A percentile compares a stretch with the other conserved stretches of the same genome.
Conservation (phyloP, 2,329 filamentous ascomycete species). For the Keithomyces neogunnii region DNA sequence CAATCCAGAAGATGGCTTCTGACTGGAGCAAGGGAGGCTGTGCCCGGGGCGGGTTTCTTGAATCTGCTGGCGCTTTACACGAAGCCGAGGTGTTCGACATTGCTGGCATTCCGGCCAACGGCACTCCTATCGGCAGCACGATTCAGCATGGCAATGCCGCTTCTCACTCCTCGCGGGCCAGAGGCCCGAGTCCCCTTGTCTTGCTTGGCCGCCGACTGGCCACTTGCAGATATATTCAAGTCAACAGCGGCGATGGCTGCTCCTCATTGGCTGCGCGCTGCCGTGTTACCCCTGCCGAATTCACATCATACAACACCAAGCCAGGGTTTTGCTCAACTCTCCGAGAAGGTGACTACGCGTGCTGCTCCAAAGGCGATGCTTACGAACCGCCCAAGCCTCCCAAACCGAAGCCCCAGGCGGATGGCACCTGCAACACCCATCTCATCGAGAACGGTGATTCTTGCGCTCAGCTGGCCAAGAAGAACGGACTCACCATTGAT, state of each 20-base stretch:
- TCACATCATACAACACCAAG: constrained; percentile 28
- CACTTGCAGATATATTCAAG: constrained; percentile 18
- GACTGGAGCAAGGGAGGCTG: no score
- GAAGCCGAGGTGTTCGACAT: no score
- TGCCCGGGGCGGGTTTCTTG: no score
- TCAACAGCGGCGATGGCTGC: constrained; percentile 28
- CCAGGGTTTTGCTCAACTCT: constrained; percentile 15
- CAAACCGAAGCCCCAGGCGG: constrained; percentile 12
- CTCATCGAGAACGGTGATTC: constrained; percentile 20
- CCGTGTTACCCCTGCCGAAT: constrained; percentile 26
- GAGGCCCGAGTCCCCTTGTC: no score
- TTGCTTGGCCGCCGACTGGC: no score
- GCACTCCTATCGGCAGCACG: no score
- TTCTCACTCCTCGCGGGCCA: background rate
- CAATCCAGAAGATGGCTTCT: no score
- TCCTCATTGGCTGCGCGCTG: constrained; percentile 26
- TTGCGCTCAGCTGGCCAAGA: constrained; percentile 22
- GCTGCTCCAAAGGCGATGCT: constrained; percentile 26
- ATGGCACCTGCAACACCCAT: constrained; percentile 28
- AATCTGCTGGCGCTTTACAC: no score
- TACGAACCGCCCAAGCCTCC: constrained; percentile 25
- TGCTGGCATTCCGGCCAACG: no score
- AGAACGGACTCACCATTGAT: constrained; percentile 10
- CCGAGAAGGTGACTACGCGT: constrained; percentile 20
- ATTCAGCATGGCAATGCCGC: background rate